Conservation (phyloP, 257 asterid species). For the Galeopsis tetrahit region DNA sequence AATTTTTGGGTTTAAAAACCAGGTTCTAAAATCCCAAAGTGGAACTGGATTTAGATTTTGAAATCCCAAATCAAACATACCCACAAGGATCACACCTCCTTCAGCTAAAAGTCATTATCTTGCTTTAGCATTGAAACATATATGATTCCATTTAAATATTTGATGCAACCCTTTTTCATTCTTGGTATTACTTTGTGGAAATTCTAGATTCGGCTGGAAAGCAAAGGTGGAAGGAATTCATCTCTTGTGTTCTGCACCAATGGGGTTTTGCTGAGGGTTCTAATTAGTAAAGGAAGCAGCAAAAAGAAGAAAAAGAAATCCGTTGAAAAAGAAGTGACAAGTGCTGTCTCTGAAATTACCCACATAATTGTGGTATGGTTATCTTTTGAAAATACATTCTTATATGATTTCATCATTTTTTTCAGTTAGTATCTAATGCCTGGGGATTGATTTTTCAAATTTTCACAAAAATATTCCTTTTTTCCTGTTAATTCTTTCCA, state of each 20-base stretch:
- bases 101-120: background rate
- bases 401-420: constrained; percentile 31
- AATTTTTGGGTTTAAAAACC: no score
- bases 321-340: constrained; percentile 39
- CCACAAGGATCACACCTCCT: background rate
- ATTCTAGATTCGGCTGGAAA: constrained; percentile 84
- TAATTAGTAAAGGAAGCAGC: constrained; percentile 53
- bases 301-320: constrained; percentile 39
- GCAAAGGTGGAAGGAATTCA: constrained; percentile 89
- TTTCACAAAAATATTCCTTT: background rate
- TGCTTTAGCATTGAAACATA: constrained; percentile 1
- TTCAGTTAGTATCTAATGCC: background rate
- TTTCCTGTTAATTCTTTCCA: constrained; percentile 5
- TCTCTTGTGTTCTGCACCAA: constrained; percentile 91
- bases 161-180: constrained; percentile 11
- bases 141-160: background rate
- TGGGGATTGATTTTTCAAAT: constrained; percentile 10
- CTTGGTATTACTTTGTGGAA: constrained; percentile 32
- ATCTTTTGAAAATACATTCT: constrained; percentile 16
- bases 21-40: no score
- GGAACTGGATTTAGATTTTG: no score
- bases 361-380: constrained; percentile 89
- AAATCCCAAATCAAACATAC: no score
- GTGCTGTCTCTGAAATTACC: constrained; percentile 63
- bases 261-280: constrained; percentile 79